These are phyloP conservation scores for Metroxylon sagu DNA, from an alignment of 176 grass and related monocot species.

Conservation along the genomic window DNA sequence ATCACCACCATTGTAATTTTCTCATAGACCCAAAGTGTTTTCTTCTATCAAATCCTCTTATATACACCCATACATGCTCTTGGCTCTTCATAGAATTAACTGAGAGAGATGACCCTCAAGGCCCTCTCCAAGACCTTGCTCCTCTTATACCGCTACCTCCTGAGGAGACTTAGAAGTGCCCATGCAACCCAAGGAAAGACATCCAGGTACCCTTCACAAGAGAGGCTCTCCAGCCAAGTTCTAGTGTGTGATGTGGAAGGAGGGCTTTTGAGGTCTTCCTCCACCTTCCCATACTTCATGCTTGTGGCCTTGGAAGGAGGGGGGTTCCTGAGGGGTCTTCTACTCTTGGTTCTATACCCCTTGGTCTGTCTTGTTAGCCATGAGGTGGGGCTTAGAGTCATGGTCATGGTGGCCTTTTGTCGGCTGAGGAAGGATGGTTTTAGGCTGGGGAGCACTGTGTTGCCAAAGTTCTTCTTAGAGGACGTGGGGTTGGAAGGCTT, in stretches of 20 bases:
- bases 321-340: constrained; percentile 50
- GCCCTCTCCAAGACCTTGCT: constrained; percentile 38
- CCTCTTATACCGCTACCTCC: constrained; percentile 28
- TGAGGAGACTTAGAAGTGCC: constrained; percentile 20
- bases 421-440: constrained; percentile 42
- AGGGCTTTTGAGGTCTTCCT: constrained; percentile 48
- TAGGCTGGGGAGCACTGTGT: constrained; percentile 38
- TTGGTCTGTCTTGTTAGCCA: constrained; percentile 34
- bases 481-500: constrained; percentile 57
- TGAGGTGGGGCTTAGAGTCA: constrained; percentile 31
- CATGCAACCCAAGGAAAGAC: constrained; percentile 17
- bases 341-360: constrained; percentile 54
- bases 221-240: constrained; percentile 23
- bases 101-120: constrained; percentile 30
- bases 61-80: no score
- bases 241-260: constrained; percentile 70
- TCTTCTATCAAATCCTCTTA: no score
- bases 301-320: constrained; percentile 77
- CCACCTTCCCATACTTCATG: constrained; percentile 76
- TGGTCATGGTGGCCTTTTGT: constrained; percentile 55
- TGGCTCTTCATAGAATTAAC: not conserved
- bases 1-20: no score
- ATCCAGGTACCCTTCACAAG: constrained; percentile 4
- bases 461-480: constrained; percentile 75
- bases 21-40: no score